A percentile compares a stretch with the other conserved stretches of the same genome.
These are phyloP conservation scores for Auricularia heimuer DNA, from an alignment of 768 basidiomycete genomes.

Conservation along the genomic window DNA sequence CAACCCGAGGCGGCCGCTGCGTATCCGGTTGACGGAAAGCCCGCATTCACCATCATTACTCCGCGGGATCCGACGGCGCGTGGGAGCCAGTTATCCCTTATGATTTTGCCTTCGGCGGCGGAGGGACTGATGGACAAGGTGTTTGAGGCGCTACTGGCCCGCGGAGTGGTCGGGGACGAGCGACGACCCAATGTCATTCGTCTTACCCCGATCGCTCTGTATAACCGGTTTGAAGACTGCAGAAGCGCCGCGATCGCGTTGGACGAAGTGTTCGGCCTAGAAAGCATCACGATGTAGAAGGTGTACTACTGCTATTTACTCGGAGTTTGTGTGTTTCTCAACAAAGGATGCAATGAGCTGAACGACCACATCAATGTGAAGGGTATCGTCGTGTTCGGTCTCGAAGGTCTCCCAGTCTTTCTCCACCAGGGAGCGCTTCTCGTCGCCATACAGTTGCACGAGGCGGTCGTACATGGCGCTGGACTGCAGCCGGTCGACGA, in stretches of 20 bases:
- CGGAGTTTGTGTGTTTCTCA: conserved; percentile 4
- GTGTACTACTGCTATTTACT: neutral
- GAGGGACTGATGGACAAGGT: conserved; percentile 63
- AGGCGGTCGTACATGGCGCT: conserved; percentile 49
- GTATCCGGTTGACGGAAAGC: conserved; percentile 22
- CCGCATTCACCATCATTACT: conserved; percentile 87
- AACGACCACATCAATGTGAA: conserved; percentile 34
- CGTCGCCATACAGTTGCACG: conserved; percentile 24
- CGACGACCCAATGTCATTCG: conserved; percentile 87
- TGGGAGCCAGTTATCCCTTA: conserved; percentile 81
- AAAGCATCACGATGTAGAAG: neutral
- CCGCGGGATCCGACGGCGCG: conserved; percentile 56
- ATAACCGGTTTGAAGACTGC: conserved; percentile 75
- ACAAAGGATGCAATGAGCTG: conserved; percentile 37
- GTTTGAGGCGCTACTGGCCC: conserved; percentile 44
- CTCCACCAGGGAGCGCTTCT: conserved; percentile 9
- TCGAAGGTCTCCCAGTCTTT: conserved; percentile 32
- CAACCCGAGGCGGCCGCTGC: conserved; percentile 25
- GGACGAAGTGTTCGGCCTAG: conserved; percentile 30
- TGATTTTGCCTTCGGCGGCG: conserved; percentile 53
- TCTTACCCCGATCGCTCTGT: conserved; percentile 76
- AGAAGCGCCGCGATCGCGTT: conserved; percentile 56
- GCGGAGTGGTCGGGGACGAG: conserved; percentile 88
- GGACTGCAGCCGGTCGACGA: conserved; percentile 57
- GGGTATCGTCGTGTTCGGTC: conserved; percentile 47